phyloP scores from a whole-genome alignment of 139 green algal genomes.

The Raphidocelis subcapitata region DNA sequence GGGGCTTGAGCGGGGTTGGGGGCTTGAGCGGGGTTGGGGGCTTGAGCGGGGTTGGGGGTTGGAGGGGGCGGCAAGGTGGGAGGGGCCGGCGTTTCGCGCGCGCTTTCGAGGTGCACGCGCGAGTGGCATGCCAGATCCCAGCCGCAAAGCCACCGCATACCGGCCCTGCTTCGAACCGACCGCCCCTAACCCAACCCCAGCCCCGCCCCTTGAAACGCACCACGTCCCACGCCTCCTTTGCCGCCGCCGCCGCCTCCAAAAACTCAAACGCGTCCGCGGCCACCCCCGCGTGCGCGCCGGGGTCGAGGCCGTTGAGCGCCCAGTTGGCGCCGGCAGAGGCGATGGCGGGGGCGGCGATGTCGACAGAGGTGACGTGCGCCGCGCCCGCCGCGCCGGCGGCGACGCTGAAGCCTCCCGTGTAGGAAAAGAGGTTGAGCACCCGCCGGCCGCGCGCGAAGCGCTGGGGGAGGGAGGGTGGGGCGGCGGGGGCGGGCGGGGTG shows the following conservation, averaged over 20 bases:
- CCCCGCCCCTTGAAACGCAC: too few relatives aligned
- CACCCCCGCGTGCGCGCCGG: slow-evolving; percentile 15
- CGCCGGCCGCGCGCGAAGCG: slow-evolving; percentile 8
- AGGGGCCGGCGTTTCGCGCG: too few relatives aligned
- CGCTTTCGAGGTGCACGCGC: too few relatives aligned
- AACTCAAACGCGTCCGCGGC: slow-evolving; percentile 49
- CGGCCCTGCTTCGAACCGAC: too few relatives aligned
- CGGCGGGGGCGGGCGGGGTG: too few relatives aligned
- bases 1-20: too few relatives aligned
- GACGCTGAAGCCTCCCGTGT: slow-evolving; percentile 50
- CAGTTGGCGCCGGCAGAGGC: slow-evolving; percentile 39
- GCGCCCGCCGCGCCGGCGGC: slow-evolving; percentile 46
- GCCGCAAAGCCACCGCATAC: too few relatives aligned
- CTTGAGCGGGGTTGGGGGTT: too few relatives aligned
- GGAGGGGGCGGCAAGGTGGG: too few relatives aligned
- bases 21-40: too few relatives aligned
- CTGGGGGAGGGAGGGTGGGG: neutral
- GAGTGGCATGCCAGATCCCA: too few relatives aligned
- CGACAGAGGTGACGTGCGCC: slow-evolving; percentile 45
- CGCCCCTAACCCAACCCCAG: too few relatives aligned
- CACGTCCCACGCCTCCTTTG: slow-evolving; percentile 24
- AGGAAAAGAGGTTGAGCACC: slow-evolving; percentile 55
- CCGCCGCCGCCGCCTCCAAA: slow-evolving; percentile 35
- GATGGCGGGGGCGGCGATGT: slow-evolving; percentile 39
- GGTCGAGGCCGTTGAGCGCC: slow-evolving; percentile 42